Evolutionary conservation across 257 asterid species (phyloP).

Genomic region (Knoxia roxburghii): DNA sequence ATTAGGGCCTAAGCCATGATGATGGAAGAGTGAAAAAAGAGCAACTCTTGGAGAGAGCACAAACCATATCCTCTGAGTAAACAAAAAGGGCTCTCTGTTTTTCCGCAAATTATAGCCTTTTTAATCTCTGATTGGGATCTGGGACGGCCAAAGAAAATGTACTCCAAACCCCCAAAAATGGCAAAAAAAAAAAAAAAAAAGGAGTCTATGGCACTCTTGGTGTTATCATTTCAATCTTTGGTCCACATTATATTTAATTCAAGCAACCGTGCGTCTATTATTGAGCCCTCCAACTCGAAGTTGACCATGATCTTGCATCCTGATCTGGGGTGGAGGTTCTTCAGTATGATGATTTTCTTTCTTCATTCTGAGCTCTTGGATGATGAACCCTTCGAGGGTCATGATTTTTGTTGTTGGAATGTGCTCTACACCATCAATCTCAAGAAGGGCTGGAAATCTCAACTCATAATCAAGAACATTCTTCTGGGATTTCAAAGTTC

Average conservation of each 20-base stretch:
- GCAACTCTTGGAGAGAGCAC: conserved; percentile 17
- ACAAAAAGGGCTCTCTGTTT: background rate
- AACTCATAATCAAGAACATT: too few relatives aligned
- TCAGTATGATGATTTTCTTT: too few relatives aligned
- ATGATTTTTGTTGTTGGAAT: too few relatives aligned
- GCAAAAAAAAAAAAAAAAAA: too few relatives aligned
- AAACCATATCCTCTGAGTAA: conserved; percentile 8
- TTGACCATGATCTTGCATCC: too few relatives aligned
- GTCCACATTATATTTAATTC: background rate
- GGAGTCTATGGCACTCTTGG: background rate
- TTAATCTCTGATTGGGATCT: background rate
- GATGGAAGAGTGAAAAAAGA: conserved; percentile 25
- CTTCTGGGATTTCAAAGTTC: too few relatives aligned
- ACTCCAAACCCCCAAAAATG: background rate
- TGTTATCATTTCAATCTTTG: background rate
- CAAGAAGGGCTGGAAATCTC: too few relatives aligned
- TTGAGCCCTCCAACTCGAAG: background rate
- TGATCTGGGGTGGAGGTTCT: too few relatives aligned
- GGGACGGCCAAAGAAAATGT: background rate
- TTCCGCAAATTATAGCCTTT: background rate
- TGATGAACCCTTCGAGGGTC: too few relatives aligned
- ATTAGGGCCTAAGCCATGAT: conserved; percentile 31
- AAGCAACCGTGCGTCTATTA: background rate
- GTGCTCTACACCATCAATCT: too few relatives aligned
- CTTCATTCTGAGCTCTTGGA: too few relatives aligned